Percentiles rank a stretch among this genome's conserved stretches.
Evolutionary conservation across 2,329 filamentous ascomycete species (phyloP).

Genomic region (Aschersonia sp.): DNA sequence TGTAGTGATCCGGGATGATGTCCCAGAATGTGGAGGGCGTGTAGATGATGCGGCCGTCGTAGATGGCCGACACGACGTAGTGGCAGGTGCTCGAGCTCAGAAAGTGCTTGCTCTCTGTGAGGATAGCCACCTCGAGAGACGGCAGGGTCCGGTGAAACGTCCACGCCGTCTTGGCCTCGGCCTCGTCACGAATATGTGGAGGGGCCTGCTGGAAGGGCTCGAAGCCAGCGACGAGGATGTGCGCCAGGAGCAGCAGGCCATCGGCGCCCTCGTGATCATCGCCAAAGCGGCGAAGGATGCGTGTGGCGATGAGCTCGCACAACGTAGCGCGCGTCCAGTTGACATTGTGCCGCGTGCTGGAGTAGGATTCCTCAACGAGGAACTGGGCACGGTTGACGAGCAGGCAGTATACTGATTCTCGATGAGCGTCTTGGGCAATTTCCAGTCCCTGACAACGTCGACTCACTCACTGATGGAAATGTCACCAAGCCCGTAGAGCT

Average conservation of each 20-base stretch:
- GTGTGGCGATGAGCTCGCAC: slow-evolving; percentile 67
- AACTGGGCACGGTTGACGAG: slow-evolving; percentile 73
- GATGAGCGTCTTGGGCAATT: no score
- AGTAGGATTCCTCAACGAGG: slow-evolving; percentile 59
- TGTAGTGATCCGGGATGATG: slow-evolving; percentile 75
- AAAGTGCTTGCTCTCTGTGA: slow-evolving; percentile 69
- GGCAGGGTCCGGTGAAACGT: slow-evolving; percentile 48
- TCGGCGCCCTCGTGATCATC: slow-evolving; percentile 60
- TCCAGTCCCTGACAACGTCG: no score
- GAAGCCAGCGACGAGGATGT: slow-evolving; percentile 71
- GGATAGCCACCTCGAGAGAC: slow-evolving; percentile 68
- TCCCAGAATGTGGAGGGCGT: slow-evolving; percentile 71
- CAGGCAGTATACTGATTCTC: slow-evolving; percentile 54
- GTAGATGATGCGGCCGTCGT: slow-evolving; percentile 66
- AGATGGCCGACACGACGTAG: slow-evolving; percentile 71
- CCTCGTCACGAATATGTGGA: slow-evolving; percentile 44
- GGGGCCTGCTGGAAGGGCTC: slow-evolving; percentile 78
- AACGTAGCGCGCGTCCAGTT: slow-evolving; percentile 63
- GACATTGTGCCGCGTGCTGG: slow-evolving; percentile 68
- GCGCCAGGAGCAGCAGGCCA: slow-evolving; percentile 58
- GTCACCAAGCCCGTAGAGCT: slow-evolving; percentile 65
- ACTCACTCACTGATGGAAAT: slow-evolving; percentile 51
- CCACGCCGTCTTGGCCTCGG: slow-evolving; percentile 32
- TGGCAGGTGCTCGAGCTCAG: slow-evolving; percentile 65
- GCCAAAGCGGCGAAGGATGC: slow-evolving; percentile 63